phyloP scores from a whole-genome alignment of 1,139 yeast species.

The Nakaseomyces delphensis region DNA sequence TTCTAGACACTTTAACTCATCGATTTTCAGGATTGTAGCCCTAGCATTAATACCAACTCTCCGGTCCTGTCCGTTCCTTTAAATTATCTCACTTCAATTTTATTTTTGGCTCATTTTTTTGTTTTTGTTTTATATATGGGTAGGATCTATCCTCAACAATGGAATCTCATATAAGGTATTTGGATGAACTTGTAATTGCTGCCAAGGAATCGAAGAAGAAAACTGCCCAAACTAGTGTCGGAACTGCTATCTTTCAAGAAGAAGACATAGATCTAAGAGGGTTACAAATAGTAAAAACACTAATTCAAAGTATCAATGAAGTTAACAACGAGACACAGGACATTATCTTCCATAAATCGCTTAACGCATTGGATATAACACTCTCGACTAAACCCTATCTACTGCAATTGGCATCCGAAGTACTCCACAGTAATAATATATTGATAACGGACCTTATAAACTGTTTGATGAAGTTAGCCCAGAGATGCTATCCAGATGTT shows the following conservation, averaged over 20 bases:
- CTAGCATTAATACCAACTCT: too few species aligned
- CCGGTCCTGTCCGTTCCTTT: too few species aligned
- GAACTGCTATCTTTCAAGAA: conserved; percentile 5
- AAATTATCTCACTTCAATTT: too few species aligned
- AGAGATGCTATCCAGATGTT: conserved; percentile 12
- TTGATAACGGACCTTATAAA: conserved; percentile 18
- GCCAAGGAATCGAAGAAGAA: conserved; percentile 15
- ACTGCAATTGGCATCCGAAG: conserved; percentile 7
- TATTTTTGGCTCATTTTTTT: too few species aligned
- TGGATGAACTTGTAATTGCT: conserved; percentile 27
- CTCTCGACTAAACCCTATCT: conserved; percentile 20
- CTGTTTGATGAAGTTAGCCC: conserved; percentile 15
- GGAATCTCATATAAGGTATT: conserved; percentile 25
- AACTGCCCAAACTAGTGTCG: not conserved
- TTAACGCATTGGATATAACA: conserved; percentile 24
- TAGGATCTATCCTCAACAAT: conserved; percentile 11
- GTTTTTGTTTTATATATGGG: too few species aligned
- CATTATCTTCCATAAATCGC: conserved; percentile 21
- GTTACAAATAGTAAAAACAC: conserved; percentile 15
- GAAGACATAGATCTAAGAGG: conserved; percentile 6
- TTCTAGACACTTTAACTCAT: too few species aligned
- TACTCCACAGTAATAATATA: conserved; percentile 2
- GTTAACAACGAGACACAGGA: conserved; percentile 11
- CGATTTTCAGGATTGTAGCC: too few species aligned
- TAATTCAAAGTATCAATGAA: conserved; percentile 22